Conservation (phyloP, 2,329 filamentous ascomycete species). For the Byssochlamys sp. region DNA sequence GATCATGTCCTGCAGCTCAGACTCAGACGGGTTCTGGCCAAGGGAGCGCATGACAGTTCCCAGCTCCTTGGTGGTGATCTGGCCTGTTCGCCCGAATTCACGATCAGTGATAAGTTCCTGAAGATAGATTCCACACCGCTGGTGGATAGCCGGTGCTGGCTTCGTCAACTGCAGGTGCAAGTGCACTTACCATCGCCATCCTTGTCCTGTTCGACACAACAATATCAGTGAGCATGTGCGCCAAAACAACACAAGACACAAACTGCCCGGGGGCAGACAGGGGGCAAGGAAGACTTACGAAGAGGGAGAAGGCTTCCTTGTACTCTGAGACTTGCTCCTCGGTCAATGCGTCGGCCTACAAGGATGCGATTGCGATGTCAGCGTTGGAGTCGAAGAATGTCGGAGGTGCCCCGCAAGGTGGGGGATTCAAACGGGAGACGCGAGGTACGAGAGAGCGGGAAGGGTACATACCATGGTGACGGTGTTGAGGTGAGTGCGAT, state of each 20-base stretch:
- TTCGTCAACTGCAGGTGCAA: not conserved
- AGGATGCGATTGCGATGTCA: constrained; percentile 15
- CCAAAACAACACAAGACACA: constrained; percentile 14
- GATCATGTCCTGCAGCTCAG: constrained; percentile 86
- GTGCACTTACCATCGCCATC: constrained; percentile 73
- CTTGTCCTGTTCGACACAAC: constrained; percentile 56
- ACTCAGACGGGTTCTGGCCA: constrained; percentile 82
- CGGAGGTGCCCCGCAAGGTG: constrained; percentile 13
- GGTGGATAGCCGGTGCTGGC: not conserved
- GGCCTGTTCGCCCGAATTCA: constrained; percentile 44
- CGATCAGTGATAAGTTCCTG: not conserved
- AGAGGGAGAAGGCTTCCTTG: constrained; percentile 99
- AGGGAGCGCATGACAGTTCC: constrained; percentile 85
- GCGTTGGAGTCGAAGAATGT: constrained; percentile 9
- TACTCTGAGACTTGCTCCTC: constrained; percentile 99
- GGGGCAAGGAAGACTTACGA: constrained; percentile 58
- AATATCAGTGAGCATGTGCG: constrained; percentile 5
- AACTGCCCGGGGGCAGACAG: not conserved
- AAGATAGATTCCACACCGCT: not conserved
- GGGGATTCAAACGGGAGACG: constrained; percentile 12
- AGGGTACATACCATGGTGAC: constrained; percentile 24
- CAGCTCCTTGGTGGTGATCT: constrained; percentile 85
- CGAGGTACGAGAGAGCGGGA: not conserved
- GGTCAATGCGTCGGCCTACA: constrained; percentile 89
- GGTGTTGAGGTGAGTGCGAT: constrained; percentile 4